Evolutionary conservation across 164 flowering plant genomes (phyloP), one percentile per base, ranked within the genome.

Genomic region (Nelumbo lutea): DNA sequence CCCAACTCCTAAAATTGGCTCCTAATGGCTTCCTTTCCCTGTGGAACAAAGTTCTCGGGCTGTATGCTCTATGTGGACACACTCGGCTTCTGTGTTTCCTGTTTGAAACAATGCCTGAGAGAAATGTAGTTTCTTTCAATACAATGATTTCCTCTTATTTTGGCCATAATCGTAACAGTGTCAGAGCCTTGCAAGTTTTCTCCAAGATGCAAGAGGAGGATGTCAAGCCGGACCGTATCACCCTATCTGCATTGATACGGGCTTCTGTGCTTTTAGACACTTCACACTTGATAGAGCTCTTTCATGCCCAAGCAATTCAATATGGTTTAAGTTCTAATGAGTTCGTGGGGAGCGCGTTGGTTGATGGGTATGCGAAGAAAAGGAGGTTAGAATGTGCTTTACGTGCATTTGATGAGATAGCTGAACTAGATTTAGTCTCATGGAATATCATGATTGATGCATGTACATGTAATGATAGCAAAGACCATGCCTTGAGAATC

Each of bases 401-500:
- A 15, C 39, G 59, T 47, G 68, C 76, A 58, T 79, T 79, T 61
- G 68, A 74, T 40, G 80, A 77, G 62, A 74, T 77, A 60, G 7
- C 53, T 2, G 59, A 65, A 42, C 39, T 72, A 48, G 82, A 77
- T 75, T 65, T 75, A 70, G 75, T 74, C 51, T 74, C 80, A 3
- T 77, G 80, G 78, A 74, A 77, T 59, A 57, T 74, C 47, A 69
- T 76, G 68, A 74, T 79, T 15, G 76, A 74, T 69, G 76, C 67
- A 3, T 79, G 71, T 62, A 76, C 62, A 41, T 44, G 46, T 43
- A 79, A 74, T 67, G 68, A 66, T 15, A 59, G 66, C 64, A 42
- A 66, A 69, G 70, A 69, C 64, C 64, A 74, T 4, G 78, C 75
- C 11, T 41, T 68, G 58, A 66, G 68, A 53, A 67, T 72, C 41